These are phyloP conservation scores for Cudoniella acicularis DNA, from an alignment of 495 filamentous ascomycete genomes.

Conservation along the genomic window DNA sequence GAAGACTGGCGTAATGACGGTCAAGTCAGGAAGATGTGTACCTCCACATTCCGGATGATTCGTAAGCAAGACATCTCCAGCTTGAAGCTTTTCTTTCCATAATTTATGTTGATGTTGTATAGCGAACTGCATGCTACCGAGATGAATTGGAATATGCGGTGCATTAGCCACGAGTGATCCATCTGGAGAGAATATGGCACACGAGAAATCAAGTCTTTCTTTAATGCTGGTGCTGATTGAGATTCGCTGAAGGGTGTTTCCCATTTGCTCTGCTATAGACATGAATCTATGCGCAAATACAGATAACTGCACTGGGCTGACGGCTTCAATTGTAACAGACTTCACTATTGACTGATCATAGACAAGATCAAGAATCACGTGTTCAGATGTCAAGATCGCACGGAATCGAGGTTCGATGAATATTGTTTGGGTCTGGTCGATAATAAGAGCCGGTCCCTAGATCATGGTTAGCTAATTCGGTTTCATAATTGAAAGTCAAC, in stretches of 20 bases:
- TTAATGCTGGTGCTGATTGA: conserved; percentile 41
- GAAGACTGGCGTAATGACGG: conserved; percentile 28
- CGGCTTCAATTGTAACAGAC: conserved; percentile 7
- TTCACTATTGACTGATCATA: background rate
- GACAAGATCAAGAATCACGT: conserved; percentile 15
- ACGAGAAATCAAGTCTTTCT: conserved; percentile 21
- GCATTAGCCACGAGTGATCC: conserved; percentile 42
- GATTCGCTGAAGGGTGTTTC: conserved; percentile 37
- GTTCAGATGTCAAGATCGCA: background rate
- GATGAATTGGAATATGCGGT: conserved; percentile 28
- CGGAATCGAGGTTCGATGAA: conserved; percentile 15
- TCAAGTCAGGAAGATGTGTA: conserved; percentile 29
- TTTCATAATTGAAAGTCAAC: conserved; percentile 13
- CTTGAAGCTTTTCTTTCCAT: conserved; percentile 11
- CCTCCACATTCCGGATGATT: conserved; percentile 27
- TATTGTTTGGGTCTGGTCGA: conserved; percentile 27
- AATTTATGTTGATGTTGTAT: conserved; percentile 25
- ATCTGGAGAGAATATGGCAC: conserved; percentile 31
- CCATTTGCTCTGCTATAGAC: conserved; percentile 45
- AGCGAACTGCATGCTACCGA: conserved; percentile 27
- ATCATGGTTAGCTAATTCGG: conserved; percentile 8
- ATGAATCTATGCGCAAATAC: conserved; percentile 33
- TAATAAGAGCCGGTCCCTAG: conserved; percentile 22
- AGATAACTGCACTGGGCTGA: conserved; percentile 29
- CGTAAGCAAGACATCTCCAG: conserved; percentile 26